Conservation (phyloP, 1,139 yeast genomes). For the Protomyces lactucae-debilis region DNA sequence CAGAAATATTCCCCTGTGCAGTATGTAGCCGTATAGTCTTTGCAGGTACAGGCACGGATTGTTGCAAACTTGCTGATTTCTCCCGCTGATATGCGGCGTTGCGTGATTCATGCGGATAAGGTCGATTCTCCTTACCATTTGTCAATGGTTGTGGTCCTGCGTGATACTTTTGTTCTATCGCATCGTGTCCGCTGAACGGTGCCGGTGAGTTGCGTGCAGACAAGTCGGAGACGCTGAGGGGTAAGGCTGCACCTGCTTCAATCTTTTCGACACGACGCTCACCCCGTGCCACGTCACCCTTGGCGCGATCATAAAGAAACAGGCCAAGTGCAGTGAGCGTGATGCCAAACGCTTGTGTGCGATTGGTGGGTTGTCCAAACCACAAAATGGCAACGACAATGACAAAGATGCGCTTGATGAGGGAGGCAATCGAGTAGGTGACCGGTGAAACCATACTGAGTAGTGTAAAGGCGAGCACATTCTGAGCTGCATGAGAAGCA, state of each 20-base stretch:
- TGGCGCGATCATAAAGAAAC: constrained; percentile 32
- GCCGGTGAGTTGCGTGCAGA: background rate
- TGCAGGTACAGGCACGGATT: background rate
- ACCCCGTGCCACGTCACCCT: constrained; percentile 29
- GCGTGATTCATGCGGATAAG: background rate
- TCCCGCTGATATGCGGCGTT: background rate
- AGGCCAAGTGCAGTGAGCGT: constrained; percentile 49
- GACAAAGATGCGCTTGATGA: constrained; percentile 79
- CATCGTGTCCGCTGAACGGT: background rate
- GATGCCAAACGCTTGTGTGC: constrained; percentile 64
- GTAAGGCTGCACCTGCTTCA: constrained; percentile 19
- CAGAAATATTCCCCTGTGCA: background rate
- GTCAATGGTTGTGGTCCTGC: background rate
- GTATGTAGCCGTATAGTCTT: background rate
- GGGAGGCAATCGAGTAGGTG: constrained; percentile 84
- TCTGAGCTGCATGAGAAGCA: constrained; percentile 74
- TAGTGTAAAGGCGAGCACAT: constrained; percentile 81
- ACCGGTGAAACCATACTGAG: constrained; percentile 82
- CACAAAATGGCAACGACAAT: constrained; percentile 73
- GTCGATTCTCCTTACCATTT: background rate
- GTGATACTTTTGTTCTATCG: background rate
- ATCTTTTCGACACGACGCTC: constrained; percentile 22
- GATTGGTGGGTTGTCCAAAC: constrained; percentile 55
- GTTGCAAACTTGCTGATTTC: background rate
- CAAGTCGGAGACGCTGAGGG: background rate